phyloP scores from a whole-genome alignment of 345 rosid species.

The Reutealis trisperma region DNA sequence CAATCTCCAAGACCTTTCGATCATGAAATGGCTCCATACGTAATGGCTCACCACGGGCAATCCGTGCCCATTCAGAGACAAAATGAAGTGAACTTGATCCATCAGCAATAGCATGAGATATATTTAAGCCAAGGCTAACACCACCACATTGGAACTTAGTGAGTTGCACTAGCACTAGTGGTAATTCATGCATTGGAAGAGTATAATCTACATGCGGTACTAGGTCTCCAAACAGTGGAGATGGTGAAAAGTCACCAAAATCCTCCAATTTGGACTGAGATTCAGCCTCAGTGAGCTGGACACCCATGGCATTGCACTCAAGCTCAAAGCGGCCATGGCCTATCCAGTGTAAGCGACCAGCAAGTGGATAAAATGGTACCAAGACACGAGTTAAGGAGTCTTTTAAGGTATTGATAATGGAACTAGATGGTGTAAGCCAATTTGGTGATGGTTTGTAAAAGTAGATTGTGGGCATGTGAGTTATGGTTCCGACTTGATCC shows the following conservation, averaged over 20 bases:
- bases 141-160: conserved; percentile 62
- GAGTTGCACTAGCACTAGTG: conserved; percentile 47
- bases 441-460: conserved; percentile 43
- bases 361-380: too few relatives aligned
- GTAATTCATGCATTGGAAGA: conserved; percentile 41
- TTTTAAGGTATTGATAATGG: too few relatives aligned
- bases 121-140: conserved; percentile 38
- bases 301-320: too few relatives aligned
- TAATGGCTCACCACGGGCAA: conserved; percentile 40
- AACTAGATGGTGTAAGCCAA: conserved; percentile 9
- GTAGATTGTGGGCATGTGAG: conserved; percentile 64
- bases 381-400: too few relatives aligned
- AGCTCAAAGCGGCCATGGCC: too few relatives aligned
- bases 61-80: conserved; percentile 51
- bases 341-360: too few relatives aligned
- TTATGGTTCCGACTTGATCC: conserved; percentile 57
- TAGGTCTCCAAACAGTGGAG: conserved; percentile 34
- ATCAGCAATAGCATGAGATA: conserved; percentile 58
- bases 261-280: conserved; percentile 32
- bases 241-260: conserved; percentile 40
- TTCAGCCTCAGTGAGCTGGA: too few relatives aligned
- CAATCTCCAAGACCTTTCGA: conserved; percentile 40
- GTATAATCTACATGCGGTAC: conserved; percentile 44
- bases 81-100: conserved; percentile 59
- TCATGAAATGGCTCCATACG: conserved; percentile 39